Percentiles rank a stretch among this genome's conserved stretches.
These are phyloP conservation scores for Musa balbisiana DNA, from an alignment of 202 grass and related monocot species.

Conservation along the genomic window DNA sequence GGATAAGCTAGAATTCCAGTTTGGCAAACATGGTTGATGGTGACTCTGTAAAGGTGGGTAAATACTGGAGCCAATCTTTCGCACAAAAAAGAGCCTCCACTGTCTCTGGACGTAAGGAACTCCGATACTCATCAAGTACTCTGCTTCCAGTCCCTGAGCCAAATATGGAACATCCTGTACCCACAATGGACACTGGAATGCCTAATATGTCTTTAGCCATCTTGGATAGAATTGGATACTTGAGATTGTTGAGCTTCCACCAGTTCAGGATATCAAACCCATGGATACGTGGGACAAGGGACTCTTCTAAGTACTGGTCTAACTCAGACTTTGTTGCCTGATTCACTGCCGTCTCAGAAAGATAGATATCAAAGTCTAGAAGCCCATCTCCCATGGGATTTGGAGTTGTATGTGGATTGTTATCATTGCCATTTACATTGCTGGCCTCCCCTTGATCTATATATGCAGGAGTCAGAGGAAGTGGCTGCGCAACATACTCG, in stretches of 20 bases:
- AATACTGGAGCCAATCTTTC: constrained; percentile 5
- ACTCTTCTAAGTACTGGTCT: constrained; percentile 14
- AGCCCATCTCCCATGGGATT: neutral
- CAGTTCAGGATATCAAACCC: constrained; percentile 17
- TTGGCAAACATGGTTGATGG: neutral
- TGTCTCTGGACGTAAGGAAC: constrained; percentile 1
- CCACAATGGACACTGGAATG: constrained; percentile 6
- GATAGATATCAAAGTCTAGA: constrained; percentile 1
- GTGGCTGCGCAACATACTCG: neutral
- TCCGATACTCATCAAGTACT: constrained; percentile 15
- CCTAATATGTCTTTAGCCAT: constrained; percentile 12
- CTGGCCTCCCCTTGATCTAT: constrained; percentile 8
- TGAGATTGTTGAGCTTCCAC: constrained; percentile 11
- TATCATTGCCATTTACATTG: constrained; percentile 1
- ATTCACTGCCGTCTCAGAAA: constrained; percentile 5
- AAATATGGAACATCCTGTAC: constrained; percentile 4
- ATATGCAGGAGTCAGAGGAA: neutral
- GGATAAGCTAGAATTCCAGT: constrained; percentile 1
- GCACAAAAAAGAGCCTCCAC: constrained; percentile 11
- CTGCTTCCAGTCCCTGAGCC: constrained; percentile 2
- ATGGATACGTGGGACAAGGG: constrained; percentile 5
- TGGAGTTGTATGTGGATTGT: neutral
- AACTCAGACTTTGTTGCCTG: constrained; percentile 6
- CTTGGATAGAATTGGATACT: constrained; percentile 16
- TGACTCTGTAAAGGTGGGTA: neutral